Evolutionary conservation across 192 early-diverging fungal species (phyloP).

Genomic region (Pilaira anomala): DNA sequence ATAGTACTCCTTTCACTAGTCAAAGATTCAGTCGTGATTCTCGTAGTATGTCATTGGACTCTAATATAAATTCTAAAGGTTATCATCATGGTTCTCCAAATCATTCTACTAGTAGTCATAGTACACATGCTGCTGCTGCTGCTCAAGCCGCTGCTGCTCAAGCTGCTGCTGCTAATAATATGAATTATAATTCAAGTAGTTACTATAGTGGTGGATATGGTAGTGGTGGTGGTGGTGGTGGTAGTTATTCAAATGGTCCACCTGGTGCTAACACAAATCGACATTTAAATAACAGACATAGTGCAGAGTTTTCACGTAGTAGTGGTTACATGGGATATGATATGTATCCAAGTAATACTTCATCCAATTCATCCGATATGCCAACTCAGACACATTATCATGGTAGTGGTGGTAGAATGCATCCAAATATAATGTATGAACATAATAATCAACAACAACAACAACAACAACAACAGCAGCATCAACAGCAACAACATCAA

Average conservation of each 20-base stretch:
- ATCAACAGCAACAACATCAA: background rate
- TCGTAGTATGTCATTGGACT: conserved; percentile 11
- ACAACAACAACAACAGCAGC: too few relatives aligned
- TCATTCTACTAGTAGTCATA: background rate
- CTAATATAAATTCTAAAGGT: conserved; percentile 4
- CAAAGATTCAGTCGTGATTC: conserved; percentile 10
- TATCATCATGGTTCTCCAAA: background rate
- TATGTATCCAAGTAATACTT: background rate
- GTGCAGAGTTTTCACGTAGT: conserved; percentile 7
- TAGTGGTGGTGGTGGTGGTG: background rate
- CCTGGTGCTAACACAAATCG: conserved; percentile 1
- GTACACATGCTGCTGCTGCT: background rate
- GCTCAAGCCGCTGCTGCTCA: background rate
- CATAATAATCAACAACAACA: background rate
- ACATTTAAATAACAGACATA: background rate
- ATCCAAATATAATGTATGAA: conserved; percentile 14
- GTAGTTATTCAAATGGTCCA: background rate
- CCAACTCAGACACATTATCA: background rate
- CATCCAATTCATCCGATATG: background rate
- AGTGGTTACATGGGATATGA: conserved; percentile 7
- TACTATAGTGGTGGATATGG: background rate
- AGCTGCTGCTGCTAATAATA: background rate
- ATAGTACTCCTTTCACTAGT: background rate
- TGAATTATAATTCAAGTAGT: too few relatives aligned
- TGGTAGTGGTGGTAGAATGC: background rate